These are phyloP conservation scores for Suillus alpinus DNA, from an alignment of 768 basidiomycete genomes.

Conservation along the genomic window DNA sequence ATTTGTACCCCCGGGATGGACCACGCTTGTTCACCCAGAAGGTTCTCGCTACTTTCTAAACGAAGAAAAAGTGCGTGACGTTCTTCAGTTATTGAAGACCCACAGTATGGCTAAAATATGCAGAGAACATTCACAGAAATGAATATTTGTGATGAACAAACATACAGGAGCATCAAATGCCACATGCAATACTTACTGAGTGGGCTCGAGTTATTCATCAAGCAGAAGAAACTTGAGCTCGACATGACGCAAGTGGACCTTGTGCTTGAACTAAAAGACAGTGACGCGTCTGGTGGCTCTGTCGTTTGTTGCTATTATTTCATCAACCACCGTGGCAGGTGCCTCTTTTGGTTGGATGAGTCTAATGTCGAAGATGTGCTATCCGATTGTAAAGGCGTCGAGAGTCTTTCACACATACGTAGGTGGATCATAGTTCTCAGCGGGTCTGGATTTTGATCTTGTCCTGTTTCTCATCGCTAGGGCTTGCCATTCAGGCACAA, in stretches of 20 bases:
- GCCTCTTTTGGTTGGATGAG: conserved; percentile 32
- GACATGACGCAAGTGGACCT: no score
- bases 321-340: conserved; percentile 11
- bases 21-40: conserved; percentile 20
- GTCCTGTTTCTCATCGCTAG: conserved; percentile 13
- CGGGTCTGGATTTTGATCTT: neutral
- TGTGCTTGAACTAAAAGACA: no score
- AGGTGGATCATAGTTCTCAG: neutral
- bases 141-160: conserved; percentile 19
- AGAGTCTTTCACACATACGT: conserved; percentile 27
- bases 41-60: conserved; percentile 61
- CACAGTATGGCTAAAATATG: conserved; percentile 9
- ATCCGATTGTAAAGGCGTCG: conserved; percentile 15
- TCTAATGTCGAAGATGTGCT: conserved; percentile 35
- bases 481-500: conserved; percentile 31
- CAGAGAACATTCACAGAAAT: conserved; percentile 56
- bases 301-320: conserved; percentile 26
- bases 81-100: neutral
- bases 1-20: conserved; percentile 40
- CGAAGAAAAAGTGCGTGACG: conserved; percentile 35
- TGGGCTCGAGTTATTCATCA: no score
- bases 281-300: conserved; percentile 38
- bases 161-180: no score
- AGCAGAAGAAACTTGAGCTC: no score
- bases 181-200: no score